phyloP scores from a whole-genome alignment of 805 yeast genomes.

The Ogataea zsoltii region DNA sequence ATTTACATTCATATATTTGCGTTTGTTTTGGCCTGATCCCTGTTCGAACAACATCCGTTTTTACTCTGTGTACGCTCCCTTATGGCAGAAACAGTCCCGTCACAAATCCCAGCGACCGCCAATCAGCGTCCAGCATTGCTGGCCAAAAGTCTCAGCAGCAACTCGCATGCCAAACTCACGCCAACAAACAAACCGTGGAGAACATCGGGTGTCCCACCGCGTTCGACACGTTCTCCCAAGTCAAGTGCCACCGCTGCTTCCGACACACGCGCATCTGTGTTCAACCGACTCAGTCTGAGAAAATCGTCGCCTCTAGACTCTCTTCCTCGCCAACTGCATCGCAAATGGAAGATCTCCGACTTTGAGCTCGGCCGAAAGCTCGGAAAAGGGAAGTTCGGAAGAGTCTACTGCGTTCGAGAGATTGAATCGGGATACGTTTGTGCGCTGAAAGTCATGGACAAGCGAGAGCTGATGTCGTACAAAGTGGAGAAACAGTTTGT shows the following conservation, averaged over 20 bases:
- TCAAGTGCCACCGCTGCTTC: background rate
- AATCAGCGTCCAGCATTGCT: constrained; percentile 1
- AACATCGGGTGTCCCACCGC: background rate
- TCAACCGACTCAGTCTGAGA: constrained; percentile 23
- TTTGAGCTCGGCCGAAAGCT: constrained; percentile 85
- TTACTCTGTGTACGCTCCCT: too few relatives aligned
- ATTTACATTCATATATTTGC: background rate
- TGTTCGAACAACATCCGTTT: background rate
- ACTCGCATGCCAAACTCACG: background rate
- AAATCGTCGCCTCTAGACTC: constrained; percentile 19
- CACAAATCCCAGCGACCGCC: background rate
- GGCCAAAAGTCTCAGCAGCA: background rate
- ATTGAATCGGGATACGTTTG: constrained; percentile 73
- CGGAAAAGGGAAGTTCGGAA: constrained; percentile 94
- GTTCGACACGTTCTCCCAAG: background rate
- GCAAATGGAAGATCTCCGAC: constrained; percentile 42
- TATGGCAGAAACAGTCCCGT: background rate
- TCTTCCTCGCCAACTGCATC: constrained; percentile 11
- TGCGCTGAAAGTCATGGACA: constrained; percentile 91
- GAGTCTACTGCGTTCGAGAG: constrained; percentile 86
- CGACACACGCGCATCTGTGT: constrained; percentile 14
- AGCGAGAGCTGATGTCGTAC: constrained; percentile 69
- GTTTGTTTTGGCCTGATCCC: background rate
- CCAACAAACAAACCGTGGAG: background rate
- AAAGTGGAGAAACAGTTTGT: constrained; percentile 84